Conservation (phyloP, 202 grass and related monocot species). For the Schoenoplectus triqueter region DNA sequence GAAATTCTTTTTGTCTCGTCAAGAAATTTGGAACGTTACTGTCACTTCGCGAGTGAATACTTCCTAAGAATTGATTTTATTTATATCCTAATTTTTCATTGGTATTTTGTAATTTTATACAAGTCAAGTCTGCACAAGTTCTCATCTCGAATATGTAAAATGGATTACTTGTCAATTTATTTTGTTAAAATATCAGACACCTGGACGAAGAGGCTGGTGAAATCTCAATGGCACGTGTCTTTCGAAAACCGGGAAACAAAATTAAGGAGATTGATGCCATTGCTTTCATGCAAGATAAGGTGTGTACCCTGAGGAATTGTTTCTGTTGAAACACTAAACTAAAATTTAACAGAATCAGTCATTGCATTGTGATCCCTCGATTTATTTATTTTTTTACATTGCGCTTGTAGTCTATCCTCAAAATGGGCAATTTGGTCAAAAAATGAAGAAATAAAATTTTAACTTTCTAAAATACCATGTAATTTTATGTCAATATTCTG, state of each 20-base stretch:
- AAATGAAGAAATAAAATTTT: neutral
- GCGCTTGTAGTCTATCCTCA: neutral
- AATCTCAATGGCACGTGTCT: slow-evolving; percentile 55
- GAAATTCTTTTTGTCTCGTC: slow-evolving; percentile 38
- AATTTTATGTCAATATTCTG: slow-evolving; percentile 7
- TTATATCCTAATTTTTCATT: neutral
- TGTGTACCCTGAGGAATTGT: slow-evolving; percentile 4
- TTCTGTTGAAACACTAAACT: slow-evolving; percentile 1
- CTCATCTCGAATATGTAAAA: neutral
- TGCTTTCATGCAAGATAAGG: slow-evolving; percentile 47
- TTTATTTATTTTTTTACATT: neutral
- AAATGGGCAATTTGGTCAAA: neutral
- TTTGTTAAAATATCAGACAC: slow-evolving; percentile 41
- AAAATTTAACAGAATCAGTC: neutral
- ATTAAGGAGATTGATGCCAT: slow-evolving; percentile 41
- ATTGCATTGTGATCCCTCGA: too few species aligned
- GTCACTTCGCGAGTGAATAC: slow-evolving; percentile 44
- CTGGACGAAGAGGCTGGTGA: slow-evolving; percentile 59
- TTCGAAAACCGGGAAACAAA: slow-evolving; percentile 44
- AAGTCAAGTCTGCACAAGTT: neutral
- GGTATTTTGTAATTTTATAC: neutral
- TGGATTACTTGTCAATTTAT: neutral
- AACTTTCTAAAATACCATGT: neutral
- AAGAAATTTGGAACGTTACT: slow-evolving; percentile 47
- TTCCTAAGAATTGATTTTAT: neutral